Evolutionary conservation across 495 filamentous ascomycete species (phyloP).

Genomic region (Endocarpon pusillum): DNA sequence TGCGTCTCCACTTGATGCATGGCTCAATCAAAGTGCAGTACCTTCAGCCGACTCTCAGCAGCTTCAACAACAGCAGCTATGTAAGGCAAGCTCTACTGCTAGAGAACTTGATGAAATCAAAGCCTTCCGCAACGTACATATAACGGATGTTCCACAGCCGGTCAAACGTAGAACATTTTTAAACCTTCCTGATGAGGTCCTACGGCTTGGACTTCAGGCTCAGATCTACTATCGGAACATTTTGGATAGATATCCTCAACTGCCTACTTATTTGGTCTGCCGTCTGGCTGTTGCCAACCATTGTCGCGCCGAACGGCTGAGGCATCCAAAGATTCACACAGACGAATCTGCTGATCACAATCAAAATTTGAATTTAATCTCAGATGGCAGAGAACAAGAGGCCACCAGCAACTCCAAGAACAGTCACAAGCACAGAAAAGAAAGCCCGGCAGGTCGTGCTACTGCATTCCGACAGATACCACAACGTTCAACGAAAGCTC

Average conservation of each 20-base stretch:
- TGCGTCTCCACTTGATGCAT: constrained; percentile 6
- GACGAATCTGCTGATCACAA: no score
- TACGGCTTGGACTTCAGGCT: not conserved
- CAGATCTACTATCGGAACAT: constrained; percentile 10
- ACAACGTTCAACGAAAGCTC: no score
- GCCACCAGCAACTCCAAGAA: no score
- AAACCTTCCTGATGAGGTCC: not conserved
- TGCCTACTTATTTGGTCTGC: constrained; percentile 6
- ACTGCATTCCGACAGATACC: no score
- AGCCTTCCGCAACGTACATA: constrained; percentile 8
- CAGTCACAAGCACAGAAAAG: no score
- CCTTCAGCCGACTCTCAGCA: constrained; percentile 3
- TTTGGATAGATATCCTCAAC: constrained; percentile 5
- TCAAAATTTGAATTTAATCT: no score
- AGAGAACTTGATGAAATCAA: constrained; percentile 8
- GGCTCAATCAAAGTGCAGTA: constrained; percentile 11
- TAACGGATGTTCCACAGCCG: not conserved
- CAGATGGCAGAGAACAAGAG: no score
- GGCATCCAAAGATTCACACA: no score
- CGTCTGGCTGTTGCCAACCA: no score
- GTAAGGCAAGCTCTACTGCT: not conserved
- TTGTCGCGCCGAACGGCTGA: no score
- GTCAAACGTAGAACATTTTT: not conserved
- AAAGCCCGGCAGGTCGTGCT: no score
- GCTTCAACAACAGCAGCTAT: not conserved